Base-by-base conservation (phyloP, 208 protist genomes). In the Sergeia podlipaevii region DNA sequence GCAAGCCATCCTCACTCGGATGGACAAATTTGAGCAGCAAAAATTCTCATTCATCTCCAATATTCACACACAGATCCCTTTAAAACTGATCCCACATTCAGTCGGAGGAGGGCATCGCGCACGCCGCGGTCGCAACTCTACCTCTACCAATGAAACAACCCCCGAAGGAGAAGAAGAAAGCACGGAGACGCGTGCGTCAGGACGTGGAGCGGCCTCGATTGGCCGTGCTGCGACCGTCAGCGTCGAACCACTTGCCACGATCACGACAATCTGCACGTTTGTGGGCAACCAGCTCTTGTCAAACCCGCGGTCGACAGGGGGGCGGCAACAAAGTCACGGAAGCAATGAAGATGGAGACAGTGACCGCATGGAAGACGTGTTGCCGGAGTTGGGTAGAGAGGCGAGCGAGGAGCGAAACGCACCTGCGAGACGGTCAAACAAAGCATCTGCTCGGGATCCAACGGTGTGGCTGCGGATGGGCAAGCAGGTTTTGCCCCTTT, bases 401-500 rank as follows among this genome's bases (percentile, higher is more conserved):
- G 38, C 26, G n/a, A 30, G 10, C n/a, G 39, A 45, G 8, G 10
- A n/a, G n/a, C n/a, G n/a, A 5, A 26, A 23, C 8, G 48, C 37
- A 10, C 17, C 3, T 8, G 17, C 7, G 4, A 1, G n/a, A 37
- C 44, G 37, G 30, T 23, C 4, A 24, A 63, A 57, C n/a, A 64
- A 48, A 39, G 11, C 24, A n/a, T 8, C 17, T 8, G 4, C 28
- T 28, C 50, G 27, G 54, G 57, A 38, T 54, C 0, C 26, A 29
- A 11, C 26, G 29, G 68, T 89, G 32, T 90, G 76, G 62, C 27
- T 94, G 5, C 87, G 87, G 29, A 82, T 70, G 45, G 78, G 64
- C 7, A 49, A 57, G 1, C 61, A 91, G 52, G 70, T 90, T 17
- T 70, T 94, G 38, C 87, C 82, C 34, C 75, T 72, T 8, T 86